Conservation (phyloP, 768 basidiomycete species). For the Termitomyces sp. region DNA sequence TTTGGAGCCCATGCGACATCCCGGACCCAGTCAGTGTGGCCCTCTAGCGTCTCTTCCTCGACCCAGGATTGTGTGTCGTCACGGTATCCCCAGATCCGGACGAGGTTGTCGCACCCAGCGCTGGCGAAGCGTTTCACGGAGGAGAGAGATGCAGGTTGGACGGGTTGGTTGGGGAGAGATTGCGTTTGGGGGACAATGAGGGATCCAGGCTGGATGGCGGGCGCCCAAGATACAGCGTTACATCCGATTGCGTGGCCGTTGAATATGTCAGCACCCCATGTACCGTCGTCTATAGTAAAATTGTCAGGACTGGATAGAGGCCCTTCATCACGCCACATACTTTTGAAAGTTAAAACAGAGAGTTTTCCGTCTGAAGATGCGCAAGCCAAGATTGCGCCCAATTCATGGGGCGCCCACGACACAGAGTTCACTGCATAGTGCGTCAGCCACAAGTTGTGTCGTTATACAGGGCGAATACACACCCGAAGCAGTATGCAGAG, state of each 20-base stretch:
- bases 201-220: constrained; percentile 82
- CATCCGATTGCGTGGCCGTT: constrained; percentile 95
- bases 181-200: constrained; percentile 65
- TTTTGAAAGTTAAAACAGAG: constrained; percentile 95
- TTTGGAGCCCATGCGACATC: constrained; percentile 99
- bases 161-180: constrained; percentile 42
- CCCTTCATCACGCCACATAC: constrained; percentile 35
- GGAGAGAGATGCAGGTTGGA: constrained; percentile 33
- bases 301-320: neutral
- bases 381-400: constrained; percentile 95
- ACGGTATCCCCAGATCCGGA: constrained; percentile 90
- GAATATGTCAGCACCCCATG: constrained; percentile 94
- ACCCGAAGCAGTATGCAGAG: constrained; percentile 92
- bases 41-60: constrained; percentile 87
- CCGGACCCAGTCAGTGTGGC: constrained; percentile 96
- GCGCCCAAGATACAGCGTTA: constrained; percentile 97
- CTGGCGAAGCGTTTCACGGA: constrained; percentile 90
- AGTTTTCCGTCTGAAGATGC: constrained; percentile 97
- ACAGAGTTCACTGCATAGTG: constrained; percentile 81
- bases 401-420: constrained; percentile 98
- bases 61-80: constrained; percentile 87
- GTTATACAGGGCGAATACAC: constrained; percentile 17
- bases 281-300: constrained; percentile 74
- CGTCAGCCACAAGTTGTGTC: neutral
- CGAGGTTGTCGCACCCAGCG: constrained; percentile 94